Percentiles rank a stretch among this genome's conserved stretches.
These are phyloP conservation scores for Hylodesmum podocarpum DNA, from an alignment of 306 rosid species.

Conservation along the genomic window DNA sequence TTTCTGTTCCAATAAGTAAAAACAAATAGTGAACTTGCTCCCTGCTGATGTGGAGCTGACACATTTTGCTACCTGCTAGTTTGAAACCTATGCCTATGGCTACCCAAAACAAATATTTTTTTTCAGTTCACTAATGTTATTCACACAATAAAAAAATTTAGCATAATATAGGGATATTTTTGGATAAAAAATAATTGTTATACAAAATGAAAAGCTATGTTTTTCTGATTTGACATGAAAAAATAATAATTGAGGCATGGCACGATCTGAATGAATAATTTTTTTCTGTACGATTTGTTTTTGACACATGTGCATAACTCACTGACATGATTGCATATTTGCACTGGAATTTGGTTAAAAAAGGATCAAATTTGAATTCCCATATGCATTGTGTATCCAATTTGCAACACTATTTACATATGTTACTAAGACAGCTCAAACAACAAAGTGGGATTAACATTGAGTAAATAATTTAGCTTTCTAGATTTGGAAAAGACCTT, in stretches of 20 bases:
- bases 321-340: not conserved
- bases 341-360: not conserved
- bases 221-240: not conserved
- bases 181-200: not conserved
- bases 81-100: not conserved
- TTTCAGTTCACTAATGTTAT: not conserved
- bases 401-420: not conserved
- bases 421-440: not conserved
- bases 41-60: conserved; percentile 35
- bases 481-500: conserved; percentile 6
- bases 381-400: not conserved
- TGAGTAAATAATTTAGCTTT: not conserved
- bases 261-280: not conserved
- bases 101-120: not conserved
- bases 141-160: too few species aligned
- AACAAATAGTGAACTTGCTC: conserved; percentile 20
- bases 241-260: not conserved
- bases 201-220: not conserved
- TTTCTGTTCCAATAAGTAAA: not conserved
- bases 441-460: not conserved
- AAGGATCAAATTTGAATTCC: not conserved
- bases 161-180: too few species aligned
- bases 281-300: not conserved
- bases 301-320: not conserved
- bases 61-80: conserved; percentile 6